Conservation (phyloP, 345 rosid genomes). For the Eucalyptus decipiens region DNA sequence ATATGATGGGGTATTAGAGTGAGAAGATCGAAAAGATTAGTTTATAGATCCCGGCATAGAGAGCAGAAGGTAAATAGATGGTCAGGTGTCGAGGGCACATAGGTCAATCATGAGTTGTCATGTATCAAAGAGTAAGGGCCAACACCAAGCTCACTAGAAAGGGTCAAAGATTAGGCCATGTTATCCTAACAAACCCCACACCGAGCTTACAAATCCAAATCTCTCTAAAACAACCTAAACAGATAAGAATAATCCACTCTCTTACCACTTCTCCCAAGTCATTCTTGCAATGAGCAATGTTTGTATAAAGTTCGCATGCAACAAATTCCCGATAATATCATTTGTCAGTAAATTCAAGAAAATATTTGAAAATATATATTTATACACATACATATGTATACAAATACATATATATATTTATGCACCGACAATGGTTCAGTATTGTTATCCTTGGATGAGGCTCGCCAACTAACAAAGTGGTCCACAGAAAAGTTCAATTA, state of each 20-base stretch:
- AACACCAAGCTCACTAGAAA: background rate
- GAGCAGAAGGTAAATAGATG: background rate
- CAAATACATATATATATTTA: background rate
- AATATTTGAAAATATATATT: background rate
- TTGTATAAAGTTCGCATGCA: background rate
- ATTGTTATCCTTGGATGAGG: background rate
- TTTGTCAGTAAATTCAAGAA: background rate
- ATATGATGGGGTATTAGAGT: background rate
- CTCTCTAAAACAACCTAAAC: background rate
- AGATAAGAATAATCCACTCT: background rate
- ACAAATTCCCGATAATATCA: background rate
- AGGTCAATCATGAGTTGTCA: background rate
- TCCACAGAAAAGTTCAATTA: background rate
- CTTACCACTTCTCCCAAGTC: background rate
- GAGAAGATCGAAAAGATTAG: background rate
- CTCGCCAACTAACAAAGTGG: background rate
- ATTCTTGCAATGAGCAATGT: background rate
- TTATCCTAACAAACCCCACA: background rate
- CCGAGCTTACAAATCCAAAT: background rate
- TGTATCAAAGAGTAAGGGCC: background rate
- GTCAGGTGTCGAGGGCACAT: rapidly evolving
- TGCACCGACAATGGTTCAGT: background rate
- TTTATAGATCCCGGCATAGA: background rate
- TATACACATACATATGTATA: background rate
- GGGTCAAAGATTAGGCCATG: background rate